Evolutionary conservation across 179 eudicot species (phyloP).

Genomic region (Beta lomatogona): DNA sequence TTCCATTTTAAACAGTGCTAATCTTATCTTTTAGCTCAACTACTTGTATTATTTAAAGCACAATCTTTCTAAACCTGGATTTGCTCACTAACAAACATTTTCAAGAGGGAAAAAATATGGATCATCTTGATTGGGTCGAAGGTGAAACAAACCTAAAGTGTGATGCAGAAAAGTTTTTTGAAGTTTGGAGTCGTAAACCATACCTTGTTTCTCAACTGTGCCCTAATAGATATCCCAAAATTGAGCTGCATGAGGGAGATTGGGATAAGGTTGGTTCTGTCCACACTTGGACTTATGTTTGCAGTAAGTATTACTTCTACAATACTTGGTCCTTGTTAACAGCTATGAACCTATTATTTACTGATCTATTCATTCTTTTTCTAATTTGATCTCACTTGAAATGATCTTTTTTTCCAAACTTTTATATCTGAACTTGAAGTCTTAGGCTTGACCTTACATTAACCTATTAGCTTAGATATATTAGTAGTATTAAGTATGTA

Average conservation of each 20-base stretch:
- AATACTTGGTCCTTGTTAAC: background rate
- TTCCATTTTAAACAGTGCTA: too few species aligned
- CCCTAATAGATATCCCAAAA: constrained; percentile 15
- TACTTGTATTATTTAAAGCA: too few species aligned
- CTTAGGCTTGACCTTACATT: too few species aligned
- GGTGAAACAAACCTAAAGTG: constrained; percentile 24
- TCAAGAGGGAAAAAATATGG: constrained; percentile 6
- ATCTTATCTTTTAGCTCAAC: too few species aligned
- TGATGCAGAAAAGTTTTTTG: constrained; percentile 20
- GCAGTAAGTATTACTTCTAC: constrained; percentile 14
- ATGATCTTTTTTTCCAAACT: background rate
- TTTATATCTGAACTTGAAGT: too few species aligned
- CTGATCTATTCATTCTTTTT: too few species aligned
- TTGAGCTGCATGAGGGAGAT: constrained; percentile 18
- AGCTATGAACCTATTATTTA: background rate
- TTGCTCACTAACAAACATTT: too few species aligned
- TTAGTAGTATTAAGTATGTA: too few species aligned
- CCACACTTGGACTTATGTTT: constrained; percentile 11
- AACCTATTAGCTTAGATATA: too few species aligned
- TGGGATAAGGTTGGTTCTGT: constrained; percentile 23
- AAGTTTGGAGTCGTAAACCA: constrained; percentile 18
- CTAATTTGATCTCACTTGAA: background rate
- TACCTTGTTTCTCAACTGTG: constrained; percentile 20
- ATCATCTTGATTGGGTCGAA: constrained; percentile 23
- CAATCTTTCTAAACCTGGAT: too few species aligned